Evolutionary conservation across 169 alveolate species (phyloP).

Genomic region (Theileria annulata): DNA sequence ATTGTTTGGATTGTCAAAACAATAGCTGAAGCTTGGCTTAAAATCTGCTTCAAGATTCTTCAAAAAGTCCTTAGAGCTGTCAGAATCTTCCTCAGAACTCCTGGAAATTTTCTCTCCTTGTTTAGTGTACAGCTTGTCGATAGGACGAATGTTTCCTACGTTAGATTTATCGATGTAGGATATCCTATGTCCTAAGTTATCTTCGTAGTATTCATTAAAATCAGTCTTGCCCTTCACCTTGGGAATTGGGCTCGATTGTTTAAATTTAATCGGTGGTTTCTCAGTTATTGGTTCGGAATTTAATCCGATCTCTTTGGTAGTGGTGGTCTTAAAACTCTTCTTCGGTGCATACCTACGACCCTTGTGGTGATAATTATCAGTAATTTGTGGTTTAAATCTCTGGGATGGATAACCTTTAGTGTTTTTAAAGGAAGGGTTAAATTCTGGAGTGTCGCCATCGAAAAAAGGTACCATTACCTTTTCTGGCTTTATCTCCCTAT

Average conservation of each 20-base stretch:
- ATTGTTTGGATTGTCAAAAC: background rate
- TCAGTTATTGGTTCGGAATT: background rate
- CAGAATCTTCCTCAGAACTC: slow-evolving; percentile 9
- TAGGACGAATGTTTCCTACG: slow-evolving; percentile 15
- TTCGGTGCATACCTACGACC: slow-evolving; percentile 6
- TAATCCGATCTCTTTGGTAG: slow-evolving; percentile 6
- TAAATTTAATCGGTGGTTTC: background rate
- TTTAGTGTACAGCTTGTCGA: background rate
- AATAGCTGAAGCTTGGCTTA: background rate
- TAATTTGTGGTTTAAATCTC: background rate
- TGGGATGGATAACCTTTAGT: background rate
- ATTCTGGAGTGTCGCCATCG: background rate
- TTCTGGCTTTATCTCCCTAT: background rate
- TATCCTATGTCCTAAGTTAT: background rate
- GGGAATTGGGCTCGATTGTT: background rate
- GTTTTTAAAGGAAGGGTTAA: background rate
- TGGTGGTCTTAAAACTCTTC: background rate
- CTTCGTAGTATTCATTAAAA: background rate
- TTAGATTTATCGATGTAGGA: slow-evolving; percentile 4
- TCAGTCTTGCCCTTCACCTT: background rate
- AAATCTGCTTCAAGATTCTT: background rate
- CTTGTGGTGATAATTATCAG: slow-evolving; percentile 22
- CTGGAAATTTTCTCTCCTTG: background rate
- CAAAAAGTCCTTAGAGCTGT: background rate
- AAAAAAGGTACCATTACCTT: slow-evolving; percentile 40